These are phyloP conservation scores for Pythium dissimile DNA, from an alignment of 352 stramenopile species.

Conservation along the genomic window DNA sequence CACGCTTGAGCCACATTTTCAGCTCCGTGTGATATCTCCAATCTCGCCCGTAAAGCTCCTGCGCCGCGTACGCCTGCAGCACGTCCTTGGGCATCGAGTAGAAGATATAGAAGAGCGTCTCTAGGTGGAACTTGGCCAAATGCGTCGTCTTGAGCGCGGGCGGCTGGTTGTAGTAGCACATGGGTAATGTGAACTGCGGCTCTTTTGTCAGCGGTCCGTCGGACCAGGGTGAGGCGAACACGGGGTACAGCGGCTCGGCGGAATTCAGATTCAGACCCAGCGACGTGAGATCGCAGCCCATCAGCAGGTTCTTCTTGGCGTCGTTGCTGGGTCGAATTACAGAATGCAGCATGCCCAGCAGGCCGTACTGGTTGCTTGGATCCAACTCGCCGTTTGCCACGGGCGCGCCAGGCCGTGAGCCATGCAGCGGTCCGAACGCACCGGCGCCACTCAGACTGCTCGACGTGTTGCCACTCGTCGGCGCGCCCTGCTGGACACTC, in stretches of 20 bases:
- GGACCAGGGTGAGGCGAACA: conserved; percentile 79
- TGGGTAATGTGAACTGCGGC: conserved; percentile 79
- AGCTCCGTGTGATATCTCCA: conserved; percentile 97
- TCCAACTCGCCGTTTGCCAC: conserved; percentile 47
- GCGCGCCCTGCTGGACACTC: neutral
- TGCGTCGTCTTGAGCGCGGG: conserved; percentile 97
- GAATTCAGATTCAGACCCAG: conserved; percentile 84
- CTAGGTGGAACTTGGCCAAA: conserved; percentile 97
- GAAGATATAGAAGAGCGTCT: conserved; percentile 99
- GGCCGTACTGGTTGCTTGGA: conserved; percentile 69
- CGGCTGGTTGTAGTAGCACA: conserved; percentile 92
- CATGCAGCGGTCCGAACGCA: conserved; percentile 57
- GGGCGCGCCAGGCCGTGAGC: conserved; percentile 20
- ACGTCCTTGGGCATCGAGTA: conserved; percentile 98
- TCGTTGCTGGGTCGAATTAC: conserved; percentile 69
- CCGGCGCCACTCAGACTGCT: conserved; percentile 46
- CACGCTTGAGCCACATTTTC: conserved; percentile 96
- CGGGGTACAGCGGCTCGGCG: conserved; percentile 76
- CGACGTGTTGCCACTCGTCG: neutral
- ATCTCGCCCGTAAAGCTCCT: conserved; percentile 91
- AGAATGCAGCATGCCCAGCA: conserved; percentile 79
- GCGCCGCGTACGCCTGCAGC: conserved; percentile 89
- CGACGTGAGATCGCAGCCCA: conserved; percentile 79
- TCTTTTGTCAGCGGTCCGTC: conserved; percentile 73
- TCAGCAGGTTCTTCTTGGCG: conserved; percentile 69